Evolutionary conservation across 306 rosid species (phyloP).

Genomic region (Cicer judaicum): DNA sequence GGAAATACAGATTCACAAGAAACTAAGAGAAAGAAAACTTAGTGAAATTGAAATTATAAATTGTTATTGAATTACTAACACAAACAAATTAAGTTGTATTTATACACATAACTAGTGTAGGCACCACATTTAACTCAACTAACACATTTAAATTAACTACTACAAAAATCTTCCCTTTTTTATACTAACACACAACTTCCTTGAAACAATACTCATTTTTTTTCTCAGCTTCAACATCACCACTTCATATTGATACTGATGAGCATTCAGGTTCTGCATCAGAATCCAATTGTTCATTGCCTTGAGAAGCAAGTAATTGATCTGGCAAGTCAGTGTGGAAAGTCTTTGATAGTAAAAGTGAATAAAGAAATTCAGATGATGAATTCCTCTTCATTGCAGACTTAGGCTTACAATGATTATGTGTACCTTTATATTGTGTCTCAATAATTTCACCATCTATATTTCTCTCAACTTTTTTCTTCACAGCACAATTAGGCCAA

Average conservation of each 20-base stretch:
- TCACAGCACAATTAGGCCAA: conserved; percentile 62
- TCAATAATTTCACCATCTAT: conserved; percentile 69
- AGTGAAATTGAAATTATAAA: no score
- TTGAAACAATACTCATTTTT: background rate
- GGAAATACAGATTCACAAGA: no score
- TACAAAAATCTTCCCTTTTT: no score
- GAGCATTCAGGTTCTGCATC: conserved; percentile 60
- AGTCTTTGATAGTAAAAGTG: conserved; percentile 49
- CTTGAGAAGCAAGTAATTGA: conserved; percentile 52
- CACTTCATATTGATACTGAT: conserved; percentile 55
- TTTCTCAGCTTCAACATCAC: background rate
- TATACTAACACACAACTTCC: background rate
- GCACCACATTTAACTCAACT: no score
- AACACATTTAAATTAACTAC: no score
- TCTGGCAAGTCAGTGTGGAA: conserved; percentile 46
- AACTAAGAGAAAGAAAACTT: no score
- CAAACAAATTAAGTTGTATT: no score
- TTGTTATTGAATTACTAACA: no score
- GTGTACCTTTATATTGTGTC: conserved; percentile 74
- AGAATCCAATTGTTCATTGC: conserved; percentile 54
- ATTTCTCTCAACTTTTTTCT: conserved; percentile 71
- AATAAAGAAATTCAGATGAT: conserved; percentile 50
- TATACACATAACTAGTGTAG: no score
- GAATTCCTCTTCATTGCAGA: conserved; percentile 56
- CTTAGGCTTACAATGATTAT: conserved; percentile 62